Percentiles rank a stretch among this genome's conserved stretches.
These are phyloP conservation scores for Blumeria hordei DNA, from an alignment of 2,329 filamentous ascomycete genomes.

Conservation along the genomic window DNA sequence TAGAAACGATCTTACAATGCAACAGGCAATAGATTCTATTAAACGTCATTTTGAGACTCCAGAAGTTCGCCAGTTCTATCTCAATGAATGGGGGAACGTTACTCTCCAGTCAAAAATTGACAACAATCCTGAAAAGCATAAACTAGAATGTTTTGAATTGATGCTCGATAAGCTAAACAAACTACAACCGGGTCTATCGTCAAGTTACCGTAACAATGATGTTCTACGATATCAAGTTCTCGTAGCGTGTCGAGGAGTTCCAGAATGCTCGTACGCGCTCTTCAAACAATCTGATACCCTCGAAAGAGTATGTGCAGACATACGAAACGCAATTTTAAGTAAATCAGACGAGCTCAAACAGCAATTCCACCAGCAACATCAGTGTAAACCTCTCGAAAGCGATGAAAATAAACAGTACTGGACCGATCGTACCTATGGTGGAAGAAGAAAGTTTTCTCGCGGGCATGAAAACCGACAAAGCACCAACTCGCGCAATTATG, in stretches of 20 bases:
- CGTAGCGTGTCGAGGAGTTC: not conserved
- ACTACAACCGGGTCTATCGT: not conserved
- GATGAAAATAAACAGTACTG: not conserved
- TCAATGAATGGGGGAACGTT: not conserved
- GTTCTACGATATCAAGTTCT: not conserved
- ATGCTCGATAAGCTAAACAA: not conserved
- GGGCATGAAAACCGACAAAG: not conserved
- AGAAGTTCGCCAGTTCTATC: not conserved
- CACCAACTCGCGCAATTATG: not conserved
- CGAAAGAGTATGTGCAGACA: not conserved
- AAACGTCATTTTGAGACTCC: not conserved
- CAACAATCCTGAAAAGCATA: not conserved
- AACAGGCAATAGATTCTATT: not conserved
- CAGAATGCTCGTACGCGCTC: not conserved
- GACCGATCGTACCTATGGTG: not conserved
- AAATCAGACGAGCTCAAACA: not conserved
- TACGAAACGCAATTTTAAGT: not conserved
- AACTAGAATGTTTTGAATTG: not conserved
- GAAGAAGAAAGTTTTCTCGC: not conserved
- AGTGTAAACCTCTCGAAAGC: not conserved
- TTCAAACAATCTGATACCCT: not conserved
- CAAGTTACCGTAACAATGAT: not conserved
- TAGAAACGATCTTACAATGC: not conserved
- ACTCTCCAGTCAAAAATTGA: not conserved
- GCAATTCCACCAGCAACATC: not conserved